Evolutionary conservation across 1,139 yeast genomes (phyloP), one percentile per base, ranked within the genome.

Genomic region (Blastobotrys indianensis): DNA sequence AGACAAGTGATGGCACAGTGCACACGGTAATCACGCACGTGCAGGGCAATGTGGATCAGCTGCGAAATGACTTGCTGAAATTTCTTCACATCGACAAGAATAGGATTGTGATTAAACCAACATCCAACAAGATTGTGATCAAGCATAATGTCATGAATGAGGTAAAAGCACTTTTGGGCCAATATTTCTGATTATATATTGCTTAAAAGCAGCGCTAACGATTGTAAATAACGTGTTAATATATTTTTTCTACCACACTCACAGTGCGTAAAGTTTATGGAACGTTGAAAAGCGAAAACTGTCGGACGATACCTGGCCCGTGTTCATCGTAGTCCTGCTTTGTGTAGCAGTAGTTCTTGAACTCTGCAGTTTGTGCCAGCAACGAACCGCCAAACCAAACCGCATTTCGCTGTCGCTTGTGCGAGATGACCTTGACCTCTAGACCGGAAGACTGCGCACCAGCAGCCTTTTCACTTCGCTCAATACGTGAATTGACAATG

Each of bases 321-420:
- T 84, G 83, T 70, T 94, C 99, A 61, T 92, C 98, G 67, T 94
- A 94, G 64, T 92, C 98, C 64, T 84, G 83, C 73, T 92, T 94
- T 41, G 98, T 90, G 73, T 90, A 94, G 66, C 98, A 92, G 69
- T 88, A 88, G 65, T 95, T 82, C 70, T 85, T 87, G 72, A 92
- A 92, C 68, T 92, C 98, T 12, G 95, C 81, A 15, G 99, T 94
- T 69, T 90, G 97, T 1, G 99, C 97, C 63, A 94, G 76, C 58
- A 94, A 73, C 16, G 96, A 85, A 54, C 98, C 99, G 57, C 99
- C 99, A 65, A 90, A 94, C 98, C 98, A 94, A 49, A 94, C 99
- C 7, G 99, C 99, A 62, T 92, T 87, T 64, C 96, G 79, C 72
- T 94, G 99, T 69, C 94, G 85, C 73, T 92, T 88, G 71, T 94